Evolutionary conservation across 345 rosid genomes (phyloP), one percentile per base, ranked within the genome.

Genomic region (Hevea brasiliensis): DNA sequence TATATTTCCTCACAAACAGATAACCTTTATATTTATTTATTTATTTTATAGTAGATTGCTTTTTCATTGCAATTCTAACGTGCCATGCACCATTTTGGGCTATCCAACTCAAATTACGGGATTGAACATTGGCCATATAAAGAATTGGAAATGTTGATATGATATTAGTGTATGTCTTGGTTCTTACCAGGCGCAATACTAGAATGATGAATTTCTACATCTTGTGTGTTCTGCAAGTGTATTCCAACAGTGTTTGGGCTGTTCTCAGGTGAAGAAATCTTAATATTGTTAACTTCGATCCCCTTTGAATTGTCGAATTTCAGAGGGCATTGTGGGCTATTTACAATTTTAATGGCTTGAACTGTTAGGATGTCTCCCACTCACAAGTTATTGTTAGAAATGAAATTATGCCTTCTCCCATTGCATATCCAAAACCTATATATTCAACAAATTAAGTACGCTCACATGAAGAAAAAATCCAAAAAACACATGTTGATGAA

Each of bases 171-270:
- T 53, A 17, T 11, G 47, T 24, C 9, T 13, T 45, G 54, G 17
- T 35, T 61, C 82, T 79, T 87, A 90, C 96, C 98, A 20, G 92
- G 84, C 14, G 83, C 90, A 51, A 92, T 89, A 72, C 86, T 76
- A 20, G 91, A 87, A 77, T 91, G 90, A 18, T 83, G 85, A 67
- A 94, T 94, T 81, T 91, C 92, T 15, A 90, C 94, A 48, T 91
- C 85, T 74, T 77, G 81, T 45, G 97, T 86, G 81, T 89, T 90
- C 65, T 92, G 98, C 29, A 92, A 88, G 83, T 92, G 98, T 76
- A 94, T 94, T 2, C 96, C 98, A 55, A 92, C 98, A 18, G 98
- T 92, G 70, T 94, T 90, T 45, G 96, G 93, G 75, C 96, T 92
- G 26, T 75, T 77, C 63, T 72, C 85, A 4, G 97, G 98, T 1